Evolutionary conservation across 2,329 filamentous ascomycete species (phyloP).

Genomic region (Talaromyces verruculosus): DNA sequence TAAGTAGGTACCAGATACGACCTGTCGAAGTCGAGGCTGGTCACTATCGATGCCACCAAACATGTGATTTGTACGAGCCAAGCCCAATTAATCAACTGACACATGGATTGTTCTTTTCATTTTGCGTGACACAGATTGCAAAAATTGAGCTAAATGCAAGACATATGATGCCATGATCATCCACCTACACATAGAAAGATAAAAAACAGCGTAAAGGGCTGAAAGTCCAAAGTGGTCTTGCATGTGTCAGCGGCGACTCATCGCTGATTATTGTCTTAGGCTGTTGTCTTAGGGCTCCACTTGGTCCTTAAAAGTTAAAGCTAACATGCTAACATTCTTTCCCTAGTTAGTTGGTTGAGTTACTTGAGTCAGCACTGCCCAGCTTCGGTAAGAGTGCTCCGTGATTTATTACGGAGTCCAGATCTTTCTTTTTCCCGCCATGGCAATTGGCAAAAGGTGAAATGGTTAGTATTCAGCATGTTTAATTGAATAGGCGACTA

Average conservation of each 20-base stretch:
- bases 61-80: neutral
- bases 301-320: neutral
- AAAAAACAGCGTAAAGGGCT: neutral
- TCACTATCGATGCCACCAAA: neutral
- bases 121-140: neutral
- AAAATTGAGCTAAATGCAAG: conserved; percentile 1
- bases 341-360: neutral
- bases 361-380: neutral
- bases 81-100: neutral
- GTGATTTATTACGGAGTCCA: neutral
- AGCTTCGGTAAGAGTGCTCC: neutral
- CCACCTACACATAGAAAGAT: neutral
- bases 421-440: neutral
- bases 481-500: too few relatives aligned
- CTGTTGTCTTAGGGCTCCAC: neutral
- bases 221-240: neutral
- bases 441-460: neutral
- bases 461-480: neutral
- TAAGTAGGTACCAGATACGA: neutral
- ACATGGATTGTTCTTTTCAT: too few relatives aligned
- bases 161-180: conserved; percentile 12
- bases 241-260: neutral
- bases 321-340: neutral
- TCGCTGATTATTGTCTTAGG: too few relatives aligned
- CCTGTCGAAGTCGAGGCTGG: neutral